Conservation (phyloP, 2,329 filamentous ascomycete genomes). For the Penicillium paneum region DNA sequence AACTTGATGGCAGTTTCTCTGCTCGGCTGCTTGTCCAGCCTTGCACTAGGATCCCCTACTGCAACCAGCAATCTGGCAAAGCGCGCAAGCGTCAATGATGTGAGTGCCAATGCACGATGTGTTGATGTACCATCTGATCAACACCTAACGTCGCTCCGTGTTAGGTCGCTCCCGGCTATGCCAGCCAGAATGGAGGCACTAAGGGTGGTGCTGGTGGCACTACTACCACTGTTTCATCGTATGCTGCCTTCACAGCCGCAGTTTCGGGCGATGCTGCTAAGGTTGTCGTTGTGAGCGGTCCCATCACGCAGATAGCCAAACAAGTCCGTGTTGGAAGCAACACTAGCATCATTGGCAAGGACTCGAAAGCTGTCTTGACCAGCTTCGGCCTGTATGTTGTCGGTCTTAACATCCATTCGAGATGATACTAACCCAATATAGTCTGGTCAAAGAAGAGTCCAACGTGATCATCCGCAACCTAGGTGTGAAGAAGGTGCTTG, state of each 20-base stretch:
- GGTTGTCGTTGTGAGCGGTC: conserved; percentile 48
- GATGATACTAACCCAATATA: conserved; percentile 29
- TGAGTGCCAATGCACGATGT: conserved; percentile 6
- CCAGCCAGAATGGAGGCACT: conserved; percentile 51
- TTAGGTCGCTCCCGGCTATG: conserved; percentile 43
- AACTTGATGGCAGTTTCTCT: conserved; percentile 24
- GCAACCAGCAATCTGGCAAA: conserved; percentile 22
- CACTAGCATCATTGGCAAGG: conserved; percentile 52
- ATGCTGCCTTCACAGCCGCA: conserved; percentile 51
- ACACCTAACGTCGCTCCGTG: not conserved
- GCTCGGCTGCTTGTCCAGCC: conserved; percentile 23
- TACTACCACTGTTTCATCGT: conserved; percentile 54
- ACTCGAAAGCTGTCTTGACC: conserved; percentile 55
- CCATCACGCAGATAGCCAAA: conserved; percentile 43
- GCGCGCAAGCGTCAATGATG: conserved; percentile 27
- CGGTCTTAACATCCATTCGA: conserved; percentile 23
- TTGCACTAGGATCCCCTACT: conserved; percentile 29
- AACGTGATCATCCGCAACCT: conserved; percentile 65
- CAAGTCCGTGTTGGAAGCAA: conserved; percentile 50
- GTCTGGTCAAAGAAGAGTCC: conserved; percentile 52
- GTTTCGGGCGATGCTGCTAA: conserved; percentile 47
- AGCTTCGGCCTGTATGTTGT: conserved; percentile 36
- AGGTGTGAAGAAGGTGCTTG: conserved; percentile 56
- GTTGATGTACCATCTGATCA: not conserved
- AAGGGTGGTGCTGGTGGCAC: conserved; percentile 56